These are phyloP conservation scores for Cruciata laevipes DNA, from an alignment of 257 asterid genomes.

Conservation along the genomic window DNA sequence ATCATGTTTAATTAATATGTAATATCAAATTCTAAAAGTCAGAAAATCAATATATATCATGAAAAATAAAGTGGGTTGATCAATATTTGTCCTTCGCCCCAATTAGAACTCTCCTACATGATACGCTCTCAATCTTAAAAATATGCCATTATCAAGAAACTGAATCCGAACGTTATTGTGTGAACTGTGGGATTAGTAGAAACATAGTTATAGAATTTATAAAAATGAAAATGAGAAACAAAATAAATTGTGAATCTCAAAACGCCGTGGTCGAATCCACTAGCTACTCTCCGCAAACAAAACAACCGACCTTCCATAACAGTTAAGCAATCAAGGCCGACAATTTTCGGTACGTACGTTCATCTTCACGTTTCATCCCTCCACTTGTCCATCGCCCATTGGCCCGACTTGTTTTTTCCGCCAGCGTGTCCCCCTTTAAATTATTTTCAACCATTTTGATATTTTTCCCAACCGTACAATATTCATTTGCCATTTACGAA, in stretches of 20 bases:
- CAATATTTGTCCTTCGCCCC: too few species aligned
- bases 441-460: not conserved
- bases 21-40: too few species aligned
- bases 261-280: not conserved
- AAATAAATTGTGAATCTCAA: not conserved
- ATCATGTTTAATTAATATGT: too few species aligned
- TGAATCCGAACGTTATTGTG: too few species aligned
- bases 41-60: too few species aligned
- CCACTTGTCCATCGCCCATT: constrained; percentile 18
- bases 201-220: not conserved
- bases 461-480: not conserved
- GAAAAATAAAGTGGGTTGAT: too few species aligned
- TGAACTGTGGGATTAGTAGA: too few species aligned
- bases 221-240: too few species aligned
- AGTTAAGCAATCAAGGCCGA: constrained; percentile 43
- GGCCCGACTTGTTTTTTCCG: not conserved
- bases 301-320: constrained; percentile 14
- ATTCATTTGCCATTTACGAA: not conserved
- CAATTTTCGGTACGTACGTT: constrained; percentile 8
- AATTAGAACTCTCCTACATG: too few species aligned
- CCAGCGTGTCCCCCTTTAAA: constrained; percentile 9
- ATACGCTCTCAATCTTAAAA: too few species aligned
- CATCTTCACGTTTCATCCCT: constrained; percentile 15
- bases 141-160: too few species aligned
- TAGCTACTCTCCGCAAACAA: constrained; percentile 16